Base-by-base conservation (phyloP, 257 asterid species). In the Solanum clarkiae region DNA sequence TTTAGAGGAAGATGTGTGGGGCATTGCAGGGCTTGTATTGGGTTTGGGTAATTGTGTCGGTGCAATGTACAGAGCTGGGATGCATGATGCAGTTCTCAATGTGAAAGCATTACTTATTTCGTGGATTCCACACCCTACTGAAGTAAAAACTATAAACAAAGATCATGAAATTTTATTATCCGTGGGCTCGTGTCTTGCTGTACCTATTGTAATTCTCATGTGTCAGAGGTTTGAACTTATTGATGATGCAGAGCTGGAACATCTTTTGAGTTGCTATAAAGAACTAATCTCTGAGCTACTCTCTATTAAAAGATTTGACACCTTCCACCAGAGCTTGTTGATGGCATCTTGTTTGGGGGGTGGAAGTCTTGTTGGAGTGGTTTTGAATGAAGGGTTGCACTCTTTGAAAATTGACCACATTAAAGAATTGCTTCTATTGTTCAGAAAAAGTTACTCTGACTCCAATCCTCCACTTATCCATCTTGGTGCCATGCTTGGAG, bases 401-500 rank as follows among this genome's bases (percentile, higher is more conserved):
- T 84, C 95, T 81, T 86, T 93, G 66, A 90, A 91, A 85, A 90
- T 86, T 80, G 91, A 93, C 45, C 88, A 84, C 86, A 90, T 90
- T 85, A 92, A 90, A 90, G 90, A 90, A 79, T 89, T 94, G 80
- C 87, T 97, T 56, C 89, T 85, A 79, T 86, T 92, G 81, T 92
- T 89, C 85, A 94, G 93, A 88, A 92, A 88, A 92, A 88, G 91
- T 90, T 95, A 94, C 91, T 89, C 93, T 8, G 84, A 89, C 83
- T 89, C 95, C 86, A 88, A 90, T 84, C 93, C 93, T 84, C 96
- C 93, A 74, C 86, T 92, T 65, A 88, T 91, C 84, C 97, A 89
- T 89, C 93, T 97, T 49, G 98, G 99, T 83, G 99, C 94, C 18
- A 93, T 94, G 97, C 93, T 95, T 87, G 99, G 98, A 80, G 93